These are phyloP conservation scores for Plasmodium billcollinsi DNA, from an alignment of 169 alveolate species.

Conservation along the genomic window DNA sequence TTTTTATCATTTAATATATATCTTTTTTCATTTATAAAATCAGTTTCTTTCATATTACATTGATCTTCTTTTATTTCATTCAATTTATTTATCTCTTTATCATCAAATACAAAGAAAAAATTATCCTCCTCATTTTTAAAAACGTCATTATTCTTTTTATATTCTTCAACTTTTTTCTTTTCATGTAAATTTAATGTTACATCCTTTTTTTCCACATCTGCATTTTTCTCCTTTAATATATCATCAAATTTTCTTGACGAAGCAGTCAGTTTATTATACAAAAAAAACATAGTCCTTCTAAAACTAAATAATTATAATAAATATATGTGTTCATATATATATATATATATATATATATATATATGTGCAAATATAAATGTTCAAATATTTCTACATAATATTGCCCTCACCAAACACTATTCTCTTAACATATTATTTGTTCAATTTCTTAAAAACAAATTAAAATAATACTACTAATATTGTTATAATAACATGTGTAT, in stretches of 20 bases:
- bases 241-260: constrained; percentile 14
- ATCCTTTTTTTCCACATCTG: neutral
- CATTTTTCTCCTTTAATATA: constrained; percentile 8
- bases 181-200: neutral
- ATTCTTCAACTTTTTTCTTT: constrained; percentile 11
- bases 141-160: neutral
- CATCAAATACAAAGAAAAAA: constrained; percentile 32
- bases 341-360: too few species aligned
- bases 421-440: too few species aligned
- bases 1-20: neutral
- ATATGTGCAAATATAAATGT: too few species aligned
- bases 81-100: neutral
- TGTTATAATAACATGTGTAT: too few species aligned
- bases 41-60: neutral
- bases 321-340: too few species aligned
- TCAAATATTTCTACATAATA: too few species aligned
- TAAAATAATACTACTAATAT: too few species aligned
- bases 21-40: neutral
- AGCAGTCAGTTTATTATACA: constrained; percentile 28
- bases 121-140: constrained; percentile 20
- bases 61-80: constrained; percentile 1
- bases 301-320: too few species aligned
- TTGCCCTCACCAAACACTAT: too few species aligned
- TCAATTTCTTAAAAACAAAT: too few species aligned
- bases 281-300: constrained; percentile 36